A percentile compares a stretch with the other conserved stretches of the same genome.
These are phyloP conservation scores for Apophysomyces trapeziformis DNA, from an alignment of 371 early-diverging fungal species.

Conservation along the genomic window DNA sequence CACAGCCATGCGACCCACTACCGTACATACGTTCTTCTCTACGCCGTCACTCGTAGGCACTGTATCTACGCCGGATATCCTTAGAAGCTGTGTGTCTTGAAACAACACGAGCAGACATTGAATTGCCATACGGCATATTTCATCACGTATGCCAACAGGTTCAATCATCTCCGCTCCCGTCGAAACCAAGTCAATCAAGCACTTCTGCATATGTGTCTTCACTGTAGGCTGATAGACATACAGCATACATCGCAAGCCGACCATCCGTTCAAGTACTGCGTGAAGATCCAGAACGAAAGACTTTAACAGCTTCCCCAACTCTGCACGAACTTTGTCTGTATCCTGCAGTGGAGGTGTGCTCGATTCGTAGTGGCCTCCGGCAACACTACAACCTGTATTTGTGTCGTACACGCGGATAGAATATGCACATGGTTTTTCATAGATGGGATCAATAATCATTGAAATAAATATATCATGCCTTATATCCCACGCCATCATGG, in stretches of 20 bases:
- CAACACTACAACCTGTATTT: neutral
- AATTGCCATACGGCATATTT: constrained; percentile 24
- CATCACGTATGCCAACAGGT: neutral
- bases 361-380: neutral
- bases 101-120: constrained; percentile 37
- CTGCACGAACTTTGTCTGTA: neutral
- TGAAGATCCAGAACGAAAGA: constrained; percentile 23
- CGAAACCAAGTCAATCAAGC: constrained; percentile 26
- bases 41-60: constrained; percentile 15
- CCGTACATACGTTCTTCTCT: constrained; percentile 7
- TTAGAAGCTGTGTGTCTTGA: constrained; percentile 35
- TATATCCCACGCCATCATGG: constrained; percentile 19
- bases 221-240: constrained; percentile 27
- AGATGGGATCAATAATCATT: constrained; percentile 30
- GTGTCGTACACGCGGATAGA: constrained; percentile 18
- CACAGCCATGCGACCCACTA: constrained; percentile 20
- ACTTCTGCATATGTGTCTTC: constrained; percentile 23
- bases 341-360: neutral
- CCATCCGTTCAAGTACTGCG: constrained; percentile 11
- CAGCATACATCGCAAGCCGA: constrained; percentile 27
- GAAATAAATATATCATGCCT: constrained; percentile 37
- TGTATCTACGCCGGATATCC: constrained; percentile 14
- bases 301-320: constrained; percentile 16
- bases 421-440: constrained; percentile 29
- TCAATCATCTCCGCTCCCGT: constrained; percentile 6